phyloP scores from a whole-genome alignment of 2,329 filamentous ascomycete genomes.

The Kalaharituber pfeilii region DNA sequence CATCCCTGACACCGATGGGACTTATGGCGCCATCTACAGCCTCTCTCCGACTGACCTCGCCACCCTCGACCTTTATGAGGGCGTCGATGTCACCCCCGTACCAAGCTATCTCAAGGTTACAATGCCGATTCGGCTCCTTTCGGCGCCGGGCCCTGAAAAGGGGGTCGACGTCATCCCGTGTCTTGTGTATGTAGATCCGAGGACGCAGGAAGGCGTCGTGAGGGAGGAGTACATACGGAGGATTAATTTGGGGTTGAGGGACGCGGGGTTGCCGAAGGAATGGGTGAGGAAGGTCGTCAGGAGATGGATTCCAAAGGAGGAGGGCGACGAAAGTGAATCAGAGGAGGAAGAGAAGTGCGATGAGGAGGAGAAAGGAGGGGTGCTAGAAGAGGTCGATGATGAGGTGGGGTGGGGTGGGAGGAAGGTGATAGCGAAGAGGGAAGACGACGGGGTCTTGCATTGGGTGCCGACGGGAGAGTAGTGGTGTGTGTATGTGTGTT shows the following conservation, averaged over 20 bases:
- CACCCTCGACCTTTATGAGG: conserved; percentile 40
- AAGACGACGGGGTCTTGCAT: too few species aligned
- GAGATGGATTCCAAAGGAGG: conserved; percentile 5
- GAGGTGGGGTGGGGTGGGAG: not conserved
- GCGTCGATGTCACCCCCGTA: conserved; percentile 40
- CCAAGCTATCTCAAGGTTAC: conserved; percentile 22
- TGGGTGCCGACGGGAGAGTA: not conserved
- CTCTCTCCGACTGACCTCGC: conserved; percentile 36
- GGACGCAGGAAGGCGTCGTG: conserved; percentile 10
- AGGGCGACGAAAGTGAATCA: not conserved
- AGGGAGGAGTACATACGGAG: conserved; percentile 15
- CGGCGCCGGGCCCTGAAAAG: too few species aligned
- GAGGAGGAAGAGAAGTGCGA: not conserved
- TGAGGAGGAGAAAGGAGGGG: not conserved
- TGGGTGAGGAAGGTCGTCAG: conserved; percentile 18
- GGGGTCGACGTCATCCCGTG: conserved; percentile 6
- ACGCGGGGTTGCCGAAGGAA: conserved; percentile 14
- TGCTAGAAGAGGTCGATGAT: not conserved
- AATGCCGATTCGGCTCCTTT: conserved; percentile 29
- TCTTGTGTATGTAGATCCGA: conserved; percentile 17
- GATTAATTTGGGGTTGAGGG: conserved; percentile 16
- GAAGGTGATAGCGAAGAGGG: not conserved
- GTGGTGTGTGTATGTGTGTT: not conserved
- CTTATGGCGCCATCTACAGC: conserved; percentile 41
- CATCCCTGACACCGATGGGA: too few species aligned